Evolutionary conservation across 345 rosid genomes (phyloP).

Genomic region (Aurinia saxatilis): DNA sequence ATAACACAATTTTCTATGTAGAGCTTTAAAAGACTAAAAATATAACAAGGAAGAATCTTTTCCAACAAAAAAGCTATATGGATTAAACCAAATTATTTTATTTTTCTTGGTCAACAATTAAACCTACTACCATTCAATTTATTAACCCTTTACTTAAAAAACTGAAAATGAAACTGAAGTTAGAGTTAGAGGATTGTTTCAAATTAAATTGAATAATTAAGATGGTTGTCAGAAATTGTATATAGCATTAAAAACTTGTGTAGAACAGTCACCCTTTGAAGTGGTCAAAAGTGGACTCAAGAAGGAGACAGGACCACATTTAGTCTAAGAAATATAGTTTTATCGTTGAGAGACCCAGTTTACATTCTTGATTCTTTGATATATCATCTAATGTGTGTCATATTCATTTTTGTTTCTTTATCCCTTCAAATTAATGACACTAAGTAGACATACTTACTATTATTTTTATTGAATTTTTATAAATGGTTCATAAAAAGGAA

Average conservation of each 20-base stretch:
- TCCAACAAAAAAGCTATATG: neutral
- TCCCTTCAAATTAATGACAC: neutral
- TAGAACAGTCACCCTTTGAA: neutral
- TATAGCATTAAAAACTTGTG: neutral
- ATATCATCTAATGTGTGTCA: neutral
- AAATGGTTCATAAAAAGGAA: neutral
- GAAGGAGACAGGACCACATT: neutral
- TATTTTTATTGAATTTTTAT: neutral
- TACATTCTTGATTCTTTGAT: neutral
- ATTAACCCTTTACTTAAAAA: neutral
- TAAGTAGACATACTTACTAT: neutral
- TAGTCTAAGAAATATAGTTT: conserved; percentile 6
- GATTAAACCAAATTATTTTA: no score
- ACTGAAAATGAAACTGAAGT: neutral
- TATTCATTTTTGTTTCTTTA: no score
- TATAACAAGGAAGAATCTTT: neutral
- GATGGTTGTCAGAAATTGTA: neutral
- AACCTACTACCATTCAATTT: no score
- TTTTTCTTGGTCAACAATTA: no score
- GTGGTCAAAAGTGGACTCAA: conserved; percentile 19
- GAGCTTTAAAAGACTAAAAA: neutral
- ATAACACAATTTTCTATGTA: no score
- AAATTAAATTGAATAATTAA: neutral
- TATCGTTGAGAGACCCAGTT: neutral
- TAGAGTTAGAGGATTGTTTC: neutral